phyloP scores from a whole-genome alignment of 495 filamentous ascomycete species.

The Aspergillus nidulans region DNA sequence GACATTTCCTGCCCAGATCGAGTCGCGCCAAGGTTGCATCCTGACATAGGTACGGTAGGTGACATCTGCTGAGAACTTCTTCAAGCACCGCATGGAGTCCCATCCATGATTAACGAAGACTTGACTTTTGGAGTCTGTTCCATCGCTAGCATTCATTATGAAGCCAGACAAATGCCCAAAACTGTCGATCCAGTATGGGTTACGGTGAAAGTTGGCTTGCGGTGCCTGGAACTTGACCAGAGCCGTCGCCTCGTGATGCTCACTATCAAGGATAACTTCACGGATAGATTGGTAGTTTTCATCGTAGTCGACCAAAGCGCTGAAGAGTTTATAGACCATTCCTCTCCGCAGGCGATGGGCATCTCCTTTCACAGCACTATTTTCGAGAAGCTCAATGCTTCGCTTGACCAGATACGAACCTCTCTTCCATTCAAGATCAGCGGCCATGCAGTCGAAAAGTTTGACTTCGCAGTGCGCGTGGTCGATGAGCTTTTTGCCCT shows the following conservation, averaged over 20 bases:
- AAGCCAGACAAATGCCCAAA: constrained; percentile 64
- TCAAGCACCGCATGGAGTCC: constrained; percentile 67
- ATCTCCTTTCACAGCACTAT: constrained; percentile 12
- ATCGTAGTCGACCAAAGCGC: constrained; percentile 63
- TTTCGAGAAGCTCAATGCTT: constrained; percentile 43
- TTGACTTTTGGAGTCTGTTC: constrained; percentile 61
- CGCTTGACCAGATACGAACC: constrained; percentile 43
- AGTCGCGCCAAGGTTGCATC: constrained; percentile 49
- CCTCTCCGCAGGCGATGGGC: constrained; percentile 54
- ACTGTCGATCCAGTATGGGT: constrained; percentile 72
- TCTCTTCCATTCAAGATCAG: constrained; percentile 42
- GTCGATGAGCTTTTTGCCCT: constrained; percentile 45
- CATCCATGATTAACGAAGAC: constrained; percentile 76
- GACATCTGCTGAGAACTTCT: constrained; percentile 57
- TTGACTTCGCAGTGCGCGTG: constrained; percentile 49
- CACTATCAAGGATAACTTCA: constrained; percentile 69
- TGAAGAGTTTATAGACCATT: constrained; percentile 74
- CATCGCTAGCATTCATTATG: constrained; percentile 74
- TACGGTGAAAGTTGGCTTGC: constrained; percentile 60
- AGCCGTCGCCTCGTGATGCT: constrained; percentile 63
- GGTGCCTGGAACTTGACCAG: constrained; percentile 61
- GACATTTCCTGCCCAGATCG: constrained; percentile 49
- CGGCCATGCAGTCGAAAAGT: constrained; percentile 29
- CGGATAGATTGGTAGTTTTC: constrained; percentile 62
- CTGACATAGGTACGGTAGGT: constrained; percentile 69